These are phyloP conservation scores for Ceriops decandra DNA, from an alignment of 345 rosid species.

Conservation along the genomic window DNA sequence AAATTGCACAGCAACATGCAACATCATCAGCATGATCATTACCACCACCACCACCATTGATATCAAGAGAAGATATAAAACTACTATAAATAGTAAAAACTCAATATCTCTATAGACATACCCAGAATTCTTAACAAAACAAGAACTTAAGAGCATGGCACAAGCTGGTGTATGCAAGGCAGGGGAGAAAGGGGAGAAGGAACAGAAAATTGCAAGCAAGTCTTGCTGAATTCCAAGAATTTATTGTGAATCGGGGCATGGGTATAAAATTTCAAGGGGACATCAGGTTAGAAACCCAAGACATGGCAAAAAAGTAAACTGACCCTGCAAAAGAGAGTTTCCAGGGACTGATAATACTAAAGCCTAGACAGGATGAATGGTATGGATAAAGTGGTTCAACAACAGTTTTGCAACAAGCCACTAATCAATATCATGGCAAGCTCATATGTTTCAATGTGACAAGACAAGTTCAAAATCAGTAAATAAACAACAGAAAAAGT, in stretches of 20 bases:
- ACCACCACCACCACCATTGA: not conserved
- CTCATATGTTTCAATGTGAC: not conserved
- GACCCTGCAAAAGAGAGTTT: not conserved
- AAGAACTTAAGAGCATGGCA: conserved; percentile 2
- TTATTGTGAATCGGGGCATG: not conserved
- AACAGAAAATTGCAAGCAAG: not conserved
- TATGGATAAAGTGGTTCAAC: not conserved
- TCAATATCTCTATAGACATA: not conserved
- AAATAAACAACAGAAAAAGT: not conserved
- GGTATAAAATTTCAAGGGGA: not conserved
- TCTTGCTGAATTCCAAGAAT: not conserved
- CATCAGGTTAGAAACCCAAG: not conserved
- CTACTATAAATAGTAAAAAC: not conserved
- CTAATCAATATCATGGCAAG: not conserved
- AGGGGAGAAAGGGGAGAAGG: not conserved
- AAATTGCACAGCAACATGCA: conserved; percentile 18
- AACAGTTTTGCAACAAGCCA: not conserved
- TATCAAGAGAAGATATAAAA: not conserved
- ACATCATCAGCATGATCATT: conserved; percentile 6
- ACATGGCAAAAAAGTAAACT: not conserved
- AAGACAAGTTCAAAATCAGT: not conserved
- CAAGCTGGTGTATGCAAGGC: too few species aligned
- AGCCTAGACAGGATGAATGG: not conserved
- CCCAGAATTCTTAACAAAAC: not conserved
- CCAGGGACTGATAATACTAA: not conserved